A percentile compares a stretch with the other conserved stretches of the same genome.
Evolutionary conservation across 2,329 filamentous ascomycete genomes (phyloP).

Genomic region (Apiospora sp.): DNA sequence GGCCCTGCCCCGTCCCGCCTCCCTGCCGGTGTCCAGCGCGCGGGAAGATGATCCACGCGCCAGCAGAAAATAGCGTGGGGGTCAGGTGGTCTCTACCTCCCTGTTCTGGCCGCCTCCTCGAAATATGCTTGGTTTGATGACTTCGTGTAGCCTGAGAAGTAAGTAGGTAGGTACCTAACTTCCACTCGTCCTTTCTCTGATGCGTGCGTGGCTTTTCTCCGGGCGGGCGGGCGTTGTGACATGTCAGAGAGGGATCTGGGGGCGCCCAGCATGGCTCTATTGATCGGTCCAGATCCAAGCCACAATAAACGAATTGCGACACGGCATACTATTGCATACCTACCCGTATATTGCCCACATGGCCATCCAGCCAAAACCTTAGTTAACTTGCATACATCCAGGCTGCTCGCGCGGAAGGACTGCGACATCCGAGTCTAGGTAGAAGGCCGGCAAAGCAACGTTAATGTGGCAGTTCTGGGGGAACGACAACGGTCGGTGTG

Average conservation of each 20-base stretch:
- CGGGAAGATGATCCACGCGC: background rate
- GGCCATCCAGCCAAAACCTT: background rate
- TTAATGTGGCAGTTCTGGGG: background rate
- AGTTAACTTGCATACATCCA: background rate
- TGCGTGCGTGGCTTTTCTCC: background rate
- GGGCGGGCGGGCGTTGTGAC: background rate
- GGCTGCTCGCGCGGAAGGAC: background rate
- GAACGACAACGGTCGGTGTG: background rate
- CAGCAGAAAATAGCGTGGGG: background rate
- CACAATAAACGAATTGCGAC: background rate
- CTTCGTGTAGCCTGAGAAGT: background rate
- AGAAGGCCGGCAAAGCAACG: background rate
- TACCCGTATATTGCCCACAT: background rate
- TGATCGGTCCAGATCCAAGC: conserved; percentile 13
- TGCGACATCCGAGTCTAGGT: background rate
- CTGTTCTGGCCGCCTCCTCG: background rate
- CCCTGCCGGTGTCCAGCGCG: background rate
- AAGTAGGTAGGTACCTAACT: background rate
- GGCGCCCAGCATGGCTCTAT: background rate
- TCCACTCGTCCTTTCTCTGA: background rate
- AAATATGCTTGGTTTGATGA: background rate
- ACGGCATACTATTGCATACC: background rate
- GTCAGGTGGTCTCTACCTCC: background rate
- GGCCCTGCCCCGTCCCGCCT: background rate
- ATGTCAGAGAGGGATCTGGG: background rate